Evolutionary conservation across 257 asterid genomes (phyloP).

Genomic region (Misopates orontium): DNA sequence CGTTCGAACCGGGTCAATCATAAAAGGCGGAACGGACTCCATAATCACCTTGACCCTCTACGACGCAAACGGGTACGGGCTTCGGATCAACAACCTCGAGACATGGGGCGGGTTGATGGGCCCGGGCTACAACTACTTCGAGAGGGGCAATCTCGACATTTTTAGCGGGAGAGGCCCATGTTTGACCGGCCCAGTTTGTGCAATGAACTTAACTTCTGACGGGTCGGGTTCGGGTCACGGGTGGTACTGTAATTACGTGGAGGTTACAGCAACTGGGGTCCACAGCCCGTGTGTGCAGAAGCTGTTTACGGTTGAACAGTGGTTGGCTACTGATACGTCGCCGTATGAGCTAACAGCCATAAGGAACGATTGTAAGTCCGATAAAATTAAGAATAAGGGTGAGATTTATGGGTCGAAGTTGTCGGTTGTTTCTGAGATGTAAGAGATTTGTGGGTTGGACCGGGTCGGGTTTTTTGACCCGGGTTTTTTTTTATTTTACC

Average conservation of each 20-base stretch:
- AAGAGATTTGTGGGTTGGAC: neutral
- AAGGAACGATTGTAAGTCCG: constrained; percentile 22
- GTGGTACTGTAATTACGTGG: constrained; percentile 54
- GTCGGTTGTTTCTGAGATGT: neutral
- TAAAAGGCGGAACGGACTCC: constrained; percentile 33
- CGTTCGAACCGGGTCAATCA: constrained; percentile 25
- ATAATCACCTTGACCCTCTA: constrained; percentile 41
- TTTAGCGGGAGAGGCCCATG: constrained; percentile 58
- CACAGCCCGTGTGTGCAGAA: constrained; percentile 32
- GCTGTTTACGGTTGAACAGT: constrained; percentile 31
- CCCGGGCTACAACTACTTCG: constrained; percentile 41
- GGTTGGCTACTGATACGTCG: constrained; percentile 29
- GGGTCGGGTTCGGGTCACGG: constrained; percentile 52
- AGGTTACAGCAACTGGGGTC: constrained; percentile 48
- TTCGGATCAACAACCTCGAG: constrained; percentile 38
- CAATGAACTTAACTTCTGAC: constrained; percentile 54
- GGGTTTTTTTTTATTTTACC: no score
- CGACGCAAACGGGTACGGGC: constrained; percentile 36
- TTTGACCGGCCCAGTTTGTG: constrained; percentile 38
- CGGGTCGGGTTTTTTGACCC: no score
- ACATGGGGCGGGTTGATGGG: constrained; percentile 65
- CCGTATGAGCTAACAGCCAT: constrained; percentile 31
- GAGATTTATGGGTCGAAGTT: neutral
- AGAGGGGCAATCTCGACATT: constrained; percentile 56
- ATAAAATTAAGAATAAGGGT: neutral